phyloP scores from a whole-genome alignment of 805 yeast species.

The Hanseniaspora guilliermondii region DNA sequence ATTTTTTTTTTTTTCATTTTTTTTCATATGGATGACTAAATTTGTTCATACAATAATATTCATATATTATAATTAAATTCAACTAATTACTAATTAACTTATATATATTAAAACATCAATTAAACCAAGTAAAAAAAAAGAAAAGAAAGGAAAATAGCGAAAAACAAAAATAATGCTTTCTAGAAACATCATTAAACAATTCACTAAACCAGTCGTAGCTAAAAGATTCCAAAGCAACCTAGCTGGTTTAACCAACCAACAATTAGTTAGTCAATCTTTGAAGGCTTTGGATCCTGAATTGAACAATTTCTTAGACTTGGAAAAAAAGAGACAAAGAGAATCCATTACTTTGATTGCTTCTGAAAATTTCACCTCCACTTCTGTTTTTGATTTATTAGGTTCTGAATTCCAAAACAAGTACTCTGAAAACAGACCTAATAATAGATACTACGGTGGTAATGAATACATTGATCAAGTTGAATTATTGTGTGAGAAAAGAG shows the following conservation, averaged over 20 bases:
- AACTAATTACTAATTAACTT: no score
- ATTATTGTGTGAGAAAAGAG: constrained; percentile 79
- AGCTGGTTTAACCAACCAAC: constrained; percentile 17
- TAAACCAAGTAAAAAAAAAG: not conserved
- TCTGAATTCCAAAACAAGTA: constrained; percentile 96
- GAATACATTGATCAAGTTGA: constrained; percentile 89
- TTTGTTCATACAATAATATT: not conserved
- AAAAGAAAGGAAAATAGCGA: not conserved
- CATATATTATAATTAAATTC: no score
- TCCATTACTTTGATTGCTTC: constrained; percentile 89
- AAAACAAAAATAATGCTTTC: not conserved
- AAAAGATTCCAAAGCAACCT: constrained; percentile 7
- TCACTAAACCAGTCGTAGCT: not conserved
- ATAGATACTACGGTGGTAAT: constrained; percentile 96
- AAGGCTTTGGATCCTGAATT: constrained; percentile 75
- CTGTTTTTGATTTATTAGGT: constrained; percentile 89
- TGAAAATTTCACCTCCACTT: constrained; percentile 89
- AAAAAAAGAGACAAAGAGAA: constrained; percentile 75
- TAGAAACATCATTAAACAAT: constrained; percentile 6
- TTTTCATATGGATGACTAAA: not conserved
- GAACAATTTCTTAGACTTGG: constrained; percentile 60
- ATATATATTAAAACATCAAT: not conserved
- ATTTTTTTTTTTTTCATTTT: not conserved
- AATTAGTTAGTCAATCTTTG: constrained; percentile 48
- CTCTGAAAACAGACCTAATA: constrained; percentile 97